phyloP scores from a whole-genome alignment of 768 basidiomycete species.

The Aureoboletus auriporus region DNA sequence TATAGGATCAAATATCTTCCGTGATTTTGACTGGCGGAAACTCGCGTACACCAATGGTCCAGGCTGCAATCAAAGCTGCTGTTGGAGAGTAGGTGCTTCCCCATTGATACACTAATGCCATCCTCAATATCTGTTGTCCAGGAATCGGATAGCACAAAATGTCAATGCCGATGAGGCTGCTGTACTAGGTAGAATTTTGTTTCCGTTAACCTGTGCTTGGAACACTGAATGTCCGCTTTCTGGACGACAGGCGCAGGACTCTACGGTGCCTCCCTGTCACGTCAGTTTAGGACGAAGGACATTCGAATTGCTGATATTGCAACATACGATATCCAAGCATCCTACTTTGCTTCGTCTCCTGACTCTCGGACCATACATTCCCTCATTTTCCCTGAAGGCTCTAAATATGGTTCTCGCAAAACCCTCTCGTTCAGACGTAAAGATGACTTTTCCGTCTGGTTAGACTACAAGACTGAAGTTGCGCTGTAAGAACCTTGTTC shows the following conservation, averaged over 20 bases:
- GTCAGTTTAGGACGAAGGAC: constrained; percentile 93
- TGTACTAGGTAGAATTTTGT: constrained; percentile 59
- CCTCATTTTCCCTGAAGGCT: constrained; percentile 70
- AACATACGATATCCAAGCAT: constrained; percentile 72
- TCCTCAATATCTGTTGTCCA: constrained; percentile 21
- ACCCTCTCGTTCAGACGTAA: constrained; percentile 81
- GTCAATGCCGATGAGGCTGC: constrained; percentile 97
- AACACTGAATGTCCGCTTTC: constrained; percentile 1
- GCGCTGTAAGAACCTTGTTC: constrained; percentile 47
- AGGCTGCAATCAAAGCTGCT: constrained; percentile 68
- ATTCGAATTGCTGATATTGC: constrained; percentile 78
- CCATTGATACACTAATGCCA: neutral
- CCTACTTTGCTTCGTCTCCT: constrained; percentile 63
- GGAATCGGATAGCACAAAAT: constrained; percentile 85
- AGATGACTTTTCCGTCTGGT: constrained; percentile 74
- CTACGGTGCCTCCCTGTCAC: constrained; percentile 82
- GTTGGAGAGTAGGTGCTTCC: constrained; percentile 66
- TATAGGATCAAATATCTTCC: constrained; percentile 74
- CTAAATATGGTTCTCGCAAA: constrained; percentile 80
- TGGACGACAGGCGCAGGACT: constrained; percentile 65
- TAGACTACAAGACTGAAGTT: constrained; percentile 68
- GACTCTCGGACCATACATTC: constrained; percentile 66
- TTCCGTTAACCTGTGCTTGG: neutral
- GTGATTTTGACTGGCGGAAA: constrained; percentile 92
- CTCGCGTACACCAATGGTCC: constrained; percentile 90